Conservation (phyloP, 2,329 filamentous ascomycete genomes). For the Aspergillus latus region DNA sequence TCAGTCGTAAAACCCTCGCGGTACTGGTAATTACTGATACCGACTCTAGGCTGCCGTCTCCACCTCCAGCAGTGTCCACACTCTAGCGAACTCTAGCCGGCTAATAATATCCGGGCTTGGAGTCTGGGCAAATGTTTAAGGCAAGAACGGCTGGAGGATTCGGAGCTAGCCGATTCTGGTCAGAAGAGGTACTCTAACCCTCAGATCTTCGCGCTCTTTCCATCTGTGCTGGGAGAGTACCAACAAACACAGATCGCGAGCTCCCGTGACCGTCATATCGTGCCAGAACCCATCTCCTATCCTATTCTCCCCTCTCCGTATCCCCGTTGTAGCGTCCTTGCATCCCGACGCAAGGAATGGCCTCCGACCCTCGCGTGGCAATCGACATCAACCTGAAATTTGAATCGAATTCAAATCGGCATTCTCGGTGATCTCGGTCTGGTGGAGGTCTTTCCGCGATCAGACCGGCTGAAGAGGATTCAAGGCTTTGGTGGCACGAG, state of each 20-base stretch:
- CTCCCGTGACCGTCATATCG: neutral
- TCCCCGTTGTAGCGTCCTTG: neutral
- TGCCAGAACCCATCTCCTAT: neutral
- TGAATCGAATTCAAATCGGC: neutral
- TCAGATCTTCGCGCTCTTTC: too few relatives aligned
- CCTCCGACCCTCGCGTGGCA: neutral
- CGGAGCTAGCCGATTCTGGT: neutral
- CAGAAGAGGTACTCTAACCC: neutral
- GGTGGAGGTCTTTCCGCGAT: neutral
- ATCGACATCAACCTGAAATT: neutral
- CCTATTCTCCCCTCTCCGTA: too few relatives aligned
- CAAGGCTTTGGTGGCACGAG: neutral
- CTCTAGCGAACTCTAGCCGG: neutral
- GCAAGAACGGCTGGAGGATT: neutral
- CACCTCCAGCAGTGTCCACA: neutral
- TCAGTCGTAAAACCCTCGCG: neutral
- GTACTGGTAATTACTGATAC: neutral
- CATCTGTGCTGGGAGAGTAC: neutral
- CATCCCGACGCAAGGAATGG: constrained; percentile 1
- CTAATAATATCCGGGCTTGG: constrained; percentile 2
- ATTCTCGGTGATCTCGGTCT: neutral
- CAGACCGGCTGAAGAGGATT: neutral
- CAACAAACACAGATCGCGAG: neutral
- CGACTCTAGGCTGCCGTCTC: too few relatives aligned
- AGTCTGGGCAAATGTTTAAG: too few relatives aligned